Evolutionary conservation across 2,329 filamentous ascomycete species (phyloP), one percentile per base, ranked within the genome.

Genomic region (Colletotrichum ledebouriae): DNA sequence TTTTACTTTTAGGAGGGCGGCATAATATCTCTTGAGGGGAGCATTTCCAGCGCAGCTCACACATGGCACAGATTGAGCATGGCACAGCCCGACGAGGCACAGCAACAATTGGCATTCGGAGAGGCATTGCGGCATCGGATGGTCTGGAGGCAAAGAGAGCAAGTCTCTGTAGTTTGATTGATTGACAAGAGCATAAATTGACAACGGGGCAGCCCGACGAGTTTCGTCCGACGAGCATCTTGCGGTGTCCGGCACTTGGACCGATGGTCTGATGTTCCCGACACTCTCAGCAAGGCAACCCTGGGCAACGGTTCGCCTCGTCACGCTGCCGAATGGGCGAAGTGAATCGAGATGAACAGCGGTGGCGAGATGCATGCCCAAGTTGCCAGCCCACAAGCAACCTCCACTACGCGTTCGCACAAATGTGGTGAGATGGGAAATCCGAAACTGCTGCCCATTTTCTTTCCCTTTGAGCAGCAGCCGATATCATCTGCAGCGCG

Each of bases 401-500:
- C 50, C 12, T 37, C 29, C 17, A 17, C 22, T n/a, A 46, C 46
- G 39, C 39, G 17, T 46, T 58, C n/a, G 53, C 34, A 6, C 17
- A n/a, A 13, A 41, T 59, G 58, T 60, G 46, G 34, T 60, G 56
- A 50, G 58, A 52, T 52, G 47, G 47, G 37, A 39, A 41, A 11
- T 56, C 39, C n/a, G 15, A 22, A 25, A 25, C n/a, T 49, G 20
- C 25, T 49, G 15, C 50, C n/a, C 29, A 37, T 39, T 39, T 17
- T 25, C 34, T 20, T 20, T 29, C 29, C 33, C 46, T 39, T 17
- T 44, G 34, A 50, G 34, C 41, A 34, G 52, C 42, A 41, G 20
- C 33, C 59, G 52, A 57, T 63, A 67, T 67, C 64, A 63, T 67
- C 64, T 67, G 64, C 64, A 67, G 64, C 64, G 44, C 59, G 52